phyloP scores from a whole-genome alignment of 2,329 filamentous ascomycete species.

The Aureobasidium sp. region DNA sequence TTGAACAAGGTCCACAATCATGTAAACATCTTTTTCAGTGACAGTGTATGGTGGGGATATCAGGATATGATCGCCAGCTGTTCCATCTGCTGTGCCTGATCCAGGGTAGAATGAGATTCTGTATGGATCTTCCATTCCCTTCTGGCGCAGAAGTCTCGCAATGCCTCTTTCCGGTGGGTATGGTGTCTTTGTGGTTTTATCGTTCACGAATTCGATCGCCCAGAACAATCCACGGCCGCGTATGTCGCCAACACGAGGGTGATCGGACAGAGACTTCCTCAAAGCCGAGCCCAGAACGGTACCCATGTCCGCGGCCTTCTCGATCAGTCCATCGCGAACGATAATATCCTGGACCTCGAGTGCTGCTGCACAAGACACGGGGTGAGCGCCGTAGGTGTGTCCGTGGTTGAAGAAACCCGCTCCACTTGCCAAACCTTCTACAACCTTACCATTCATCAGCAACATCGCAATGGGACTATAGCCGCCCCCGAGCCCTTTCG shows the following conservation, averaged over 20 bases:
- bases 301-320: conserved; percentile 53
- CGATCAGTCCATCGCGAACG: conserved; percentile 48
- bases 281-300: too few relatives aligned
- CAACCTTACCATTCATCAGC: conserved; percentile 46
- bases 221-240: conserved; percentile 54
- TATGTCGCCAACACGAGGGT: conserved; percentile 51
- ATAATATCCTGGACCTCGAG: conserved; percentile 57
- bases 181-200: conserved; percentile 47
- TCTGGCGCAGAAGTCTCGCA: too few relatives aligned
- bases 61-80: conserved; percentile 60
- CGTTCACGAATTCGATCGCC: conserved; percentile 52
- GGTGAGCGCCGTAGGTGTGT: conserved; percentile 58
- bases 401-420: conserved; percentile 50
- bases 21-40: conserved; percentile 48
- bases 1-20: conserved; percentile 46
- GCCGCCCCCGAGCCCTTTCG: conserved; percentile 59
- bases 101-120: conserved; percentile 58
- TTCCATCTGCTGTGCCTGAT: conserved; percentile 51
- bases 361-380: conserved; percentile 53
- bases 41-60: conserved; percentile 63
- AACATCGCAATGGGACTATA: conserved; percentile 56
- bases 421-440: conserved; percentile 40
- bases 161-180: conserved; percentile 43
- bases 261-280: neutral
- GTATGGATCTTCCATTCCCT: conserved; percentile 29